phyloP scores from a whole-genome alignment of 441 rosid species.

The Populus hybrid region DNA sequence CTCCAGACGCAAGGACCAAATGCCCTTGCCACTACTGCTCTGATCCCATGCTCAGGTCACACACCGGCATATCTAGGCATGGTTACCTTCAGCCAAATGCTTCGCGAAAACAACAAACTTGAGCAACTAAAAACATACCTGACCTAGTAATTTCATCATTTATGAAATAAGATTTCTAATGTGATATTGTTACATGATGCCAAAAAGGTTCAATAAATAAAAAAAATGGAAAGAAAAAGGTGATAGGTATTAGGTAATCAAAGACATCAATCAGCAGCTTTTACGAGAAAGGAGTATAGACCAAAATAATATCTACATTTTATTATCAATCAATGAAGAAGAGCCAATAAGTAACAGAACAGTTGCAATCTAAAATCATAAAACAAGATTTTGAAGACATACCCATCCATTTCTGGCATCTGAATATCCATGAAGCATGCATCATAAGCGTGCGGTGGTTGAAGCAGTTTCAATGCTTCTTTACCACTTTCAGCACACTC shows the following conservation, averaged over 20 bases:
- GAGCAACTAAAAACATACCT: background rate
- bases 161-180: background rate
- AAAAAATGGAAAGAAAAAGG: background rate
- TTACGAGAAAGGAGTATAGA: background rate
- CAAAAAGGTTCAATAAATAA: background rate
- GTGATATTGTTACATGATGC: background rate
- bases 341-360: background rate
- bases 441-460: conserved; percentile 72
- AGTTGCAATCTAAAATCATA: background rate
- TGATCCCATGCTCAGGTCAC: background rate
- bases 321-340: background rate
- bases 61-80: background rate
- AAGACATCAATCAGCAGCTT: background rate
- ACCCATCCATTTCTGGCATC: conserved; percentile 99
- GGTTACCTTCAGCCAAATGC: background rate
- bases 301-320: background rate
- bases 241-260: background rate
- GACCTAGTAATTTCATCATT: background rate
- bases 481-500: conserved; percentile 85
- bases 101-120: background rate
- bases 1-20: background rate
- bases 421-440: conserved; percentile 99
- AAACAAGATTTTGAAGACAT: conserved; percentile 10
- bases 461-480: conserved; percentile 68
- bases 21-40: background rate